Evolutionary conservation across 169 alveolate genomes (phyloP), one percentile per base, ranked within the genome.

Genomic region (Plasmodium fragile): DNA sequence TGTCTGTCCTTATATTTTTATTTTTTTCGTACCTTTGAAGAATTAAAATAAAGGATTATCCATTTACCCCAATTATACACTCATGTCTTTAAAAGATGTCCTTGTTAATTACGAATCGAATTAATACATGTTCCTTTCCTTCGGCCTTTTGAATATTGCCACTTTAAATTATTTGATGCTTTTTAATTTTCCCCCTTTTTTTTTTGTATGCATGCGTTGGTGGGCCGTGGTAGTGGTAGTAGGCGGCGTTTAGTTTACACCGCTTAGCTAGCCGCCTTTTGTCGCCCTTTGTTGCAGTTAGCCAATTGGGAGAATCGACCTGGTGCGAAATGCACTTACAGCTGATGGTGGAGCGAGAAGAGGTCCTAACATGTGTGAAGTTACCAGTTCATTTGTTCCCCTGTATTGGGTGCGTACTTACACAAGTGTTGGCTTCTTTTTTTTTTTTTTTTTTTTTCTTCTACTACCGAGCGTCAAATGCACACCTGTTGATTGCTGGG

Each of bases 111-210:
- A 5, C 36, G n/a, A 18, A 80, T 22, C 59, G 73, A 39, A 79
- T 43, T 41, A 41, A 49, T 79, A 41, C 65, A 78, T 41, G 10
- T 79, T 79, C n/a, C 65, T 18, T 79, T 34, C 39, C 32, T 49
- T 11, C n/a, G 59, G 59, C 36, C 70, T 81, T 81, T 16, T 39
- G 18, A 53, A n/a, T 80, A 49, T 79, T 5, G 52, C 39, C 30
- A 32, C 41, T 81, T 81, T 55, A 52, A 49, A 55, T 52, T 28
- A 81, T 81, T 81, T 81, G 90, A 53, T 81, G 90, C 90, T 53
- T 81, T 81, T 81, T 81, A 52, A 55, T 52, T 59, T 52, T 81
- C 18, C 71, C 71, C 25, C 59, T 18, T 53, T 81, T 81, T 52
- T 81, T 81, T 53, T 53, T 81, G 90, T 41, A 2, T 49, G 59